These are phyloP conservation scores for Aspergillus sclerotialis DNA, from an alignment of 2,329 filamentous ascomycete genomes.

Conservation along the genomic window DNA sequence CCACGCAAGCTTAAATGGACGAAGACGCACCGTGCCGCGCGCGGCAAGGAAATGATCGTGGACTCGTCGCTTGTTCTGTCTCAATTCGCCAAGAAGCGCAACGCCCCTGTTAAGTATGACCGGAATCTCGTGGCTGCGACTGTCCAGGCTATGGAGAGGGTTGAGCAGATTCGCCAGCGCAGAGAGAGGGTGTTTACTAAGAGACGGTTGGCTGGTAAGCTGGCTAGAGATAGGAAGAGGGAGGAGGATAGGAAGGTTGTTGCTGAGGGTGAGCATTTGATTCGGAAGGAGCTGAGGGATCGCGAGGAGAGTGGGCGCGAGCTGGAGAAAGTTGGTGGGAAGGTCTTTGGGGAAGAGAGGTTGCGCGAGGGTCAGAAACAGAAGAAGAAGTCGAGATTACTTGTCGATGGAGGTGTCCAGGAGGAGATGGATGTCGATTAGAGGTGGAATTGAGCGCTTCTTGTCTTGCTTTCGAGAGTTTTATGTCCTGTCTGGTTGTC, in stretches of 20 bases:
- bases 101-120: slow-evolving; percentile 93
- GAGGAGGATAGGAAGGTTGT: slow-evolving; percentile 81
- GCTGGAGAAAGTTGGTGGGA: slow-evolving; percentile 28
- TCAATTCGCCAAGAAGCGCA: slow-evolving; percentile 84
- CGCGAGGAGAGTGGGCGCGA: slow-evolving; percentile 42
- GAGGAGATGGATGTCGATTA: slow-evolving; percentile 44
- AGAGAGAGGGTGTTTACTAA: slow-evolving; percentile 92
- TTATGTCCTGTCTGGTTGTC: slow-evolving; percentile 6
- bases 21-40: slow-evolving; percentile 79
- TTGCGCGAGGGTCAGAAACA: slow-evolving; percentile 34
- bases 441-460: too few relatives aligned
- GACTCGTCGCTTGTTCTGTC: slow-evolving; percentile 69
- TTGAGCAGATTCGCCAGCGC: slow-evolving; percentile 73
- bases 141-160: slow-evolving; percentile 83
- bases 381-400: slow-evolving; percentile 38
- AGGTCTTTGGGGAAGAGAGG: slow-evolving; percentile 31
- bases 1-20: slow-evolving; percentile 96
- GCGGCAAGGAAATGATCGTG: slow-evolving; percentile 84
- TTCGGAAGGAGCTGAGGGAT: slow-evolving; percentile 62
- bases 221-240: slow-evolving; percentile 64
- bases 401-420: slow-evolving; percentile 39
- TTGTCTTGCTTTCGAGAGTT: slow-evolving; percentile 4
- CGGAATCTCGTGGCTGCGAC: slow-evolving; percentile 83
- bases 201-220: slow-evolving; percentile 83
- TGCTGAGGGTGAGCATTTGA: slow-evolving; percentile 82